phyloP scores from a whole-genome alignment of 1,284 basidiomycete genomes.

The Cryptococcus neoformans region DNA sequence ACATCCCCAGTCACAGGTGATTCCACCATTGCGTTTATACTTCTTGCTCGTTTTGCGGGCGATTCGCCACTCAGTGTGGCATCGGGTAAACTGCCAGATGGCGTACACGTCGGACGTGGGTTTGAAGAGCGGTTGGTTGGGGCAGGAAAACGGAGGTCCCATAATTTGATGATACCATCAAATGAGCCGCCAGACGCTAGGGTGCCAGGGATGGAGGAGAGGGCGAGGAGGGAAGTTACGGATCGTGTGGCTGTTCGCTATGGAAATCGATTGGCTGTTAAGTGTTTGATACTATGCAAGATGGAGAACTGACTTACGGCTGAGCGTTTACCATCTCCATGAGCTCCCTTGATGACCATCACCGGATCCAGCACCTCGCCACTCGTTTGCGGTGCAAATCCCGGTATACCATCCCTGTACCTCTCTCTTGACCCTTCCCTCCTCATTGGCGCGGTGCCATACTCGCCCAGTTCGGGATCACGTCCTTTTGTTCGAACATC shows the following conservation, averaged over 20 bases:
- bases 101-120: slow-evolving; percentile 20
- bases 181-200: slow-evolving; percentile 47
- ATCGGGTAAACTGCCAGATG: slow-evolving; percentile 30
- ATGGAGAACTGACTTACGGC: slow-evolving; percentile 4
- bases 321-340: slow-evolving; percentile 22
- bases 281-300: neutral
- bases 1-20: slow-evolving; percentile 38
- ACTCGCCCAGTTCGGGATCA: neutral
- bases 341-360: slow-evolving; percentile 31
- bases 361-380: slow-evolving; percentile 25
- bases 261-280: neutral
- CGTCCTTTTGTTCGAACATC: slow-evolving; percentile 43
- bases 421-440: slow-evolving; percentile 11
- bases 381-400: slow-evolving; percentile 21
- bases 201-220: slow-evolving; percentile 40
- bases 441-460: neutral
- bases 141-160: slow-evolving; percentile 45
- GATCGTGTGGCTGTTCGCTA: slow-evolving; percentile 40
- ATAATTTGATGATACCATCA: slow-evolving; percentile 49
- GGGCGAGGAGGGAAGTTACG: slow-evolving; percentile 45
- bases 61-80: slow-evolving; percentile 25
- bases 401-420: slow-evolving; percentile 29
- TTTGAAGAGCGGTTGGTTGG: slow-evolving; percentile 18
- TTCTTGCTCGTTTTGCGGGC: slow-evolving; percentile 32
- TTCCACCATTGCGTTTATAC: slow-evolving; percentile 40